phyloP scores from a whole-genome alignment of 257 asterid genomes.

The Gentiana straminea region DNA sequence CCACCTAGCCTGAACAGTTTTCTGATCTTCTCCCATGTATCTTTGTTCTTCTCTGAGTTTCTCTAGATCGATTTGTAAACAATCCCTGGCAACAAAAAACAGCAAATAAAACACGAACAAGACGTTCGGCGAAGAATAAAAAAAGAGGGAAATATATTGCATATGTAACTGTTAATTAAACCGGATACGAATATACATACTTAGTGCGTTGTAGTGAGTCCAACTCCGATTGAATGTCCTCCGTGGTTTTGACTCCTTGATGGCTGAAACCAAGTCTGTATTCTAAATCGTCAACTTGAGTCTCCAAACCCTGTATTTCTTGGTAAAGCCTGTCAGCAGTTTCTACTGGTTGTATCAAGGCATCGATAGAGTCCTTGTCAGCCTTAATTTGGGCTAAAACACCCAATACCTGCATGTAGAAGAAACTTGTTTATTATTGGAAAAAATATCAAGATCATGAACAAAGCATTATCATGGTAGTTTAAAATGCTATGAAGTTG shows the following conservation, averaged over 20 bases:
- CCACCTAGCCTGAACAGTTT: slow-evolving; percentile 58
- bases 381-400: slow-evolving; percentile 82
- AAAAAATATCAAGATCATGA: too few relatives aligned
- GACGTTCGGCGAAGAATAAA: not conserved
- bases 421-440: not conserved
- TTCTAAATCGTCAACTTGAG: slow-evolving; percentile 61
- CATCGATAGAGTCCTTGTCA: slow-evolving; percentile 78
- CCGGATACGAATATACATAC: slow-evolving; percentile 13
- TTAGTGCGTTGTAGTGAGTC: slow-evolving; percentile 43
- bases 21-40: slow-evolving; percentile 36
- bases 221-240: slow-evolving; percentile 54
- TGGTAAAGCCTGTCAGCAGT: slow-evolving; percentile 69
- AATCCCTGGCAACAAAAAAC: slow-evolving; percentile 46
- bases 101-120: slow-evolving; percentile 12
- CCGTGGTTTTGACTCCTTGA: slow-evolving; percentile 63
- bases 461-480: too few relatives aligned
- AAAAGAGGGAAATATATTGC: not conserved
- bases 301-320: slow-evolving; percentile 61
- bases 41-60: slow-evolving; percentile 41
- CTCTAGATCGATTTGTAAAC: slow-evolving; percentile 38
- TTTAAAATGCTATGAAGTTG: too few relatives aligned
- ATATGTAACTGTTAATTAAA: too few relatives aligned
- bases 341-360: slow-evolving; percentile 71
- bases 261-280: slow-evolving; percentile 67
- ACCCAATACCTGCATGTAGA: slow-evolving; percentile 54